phyloP scores from a whole-genome alignment of 139 green algal genomes.

The Trebouxia sp. region DNA sequence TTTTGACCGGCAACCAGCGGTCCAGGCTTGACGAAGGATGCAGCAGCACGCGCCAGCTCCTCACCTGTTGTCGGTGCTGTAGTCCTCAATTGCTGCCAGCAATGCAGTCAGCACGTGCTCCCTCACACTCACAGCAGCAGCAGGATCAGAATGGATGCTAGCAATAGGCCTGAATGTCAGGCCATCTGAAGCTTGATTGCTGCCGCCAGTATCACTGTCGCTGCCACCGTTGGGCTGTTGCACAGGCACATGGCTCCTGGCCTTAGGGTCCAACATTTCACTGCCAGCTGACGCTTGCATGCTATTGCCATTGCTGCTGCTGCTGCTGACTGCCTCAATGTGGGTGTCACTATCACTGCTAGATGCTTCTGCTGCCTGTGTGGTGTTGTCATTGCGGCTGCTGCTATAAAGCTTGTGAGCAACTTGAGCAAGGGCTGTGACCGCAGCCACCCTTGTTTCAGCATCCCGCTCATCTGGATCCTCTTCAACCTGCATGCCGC shows the following conservation, averaged over 20 bases:
- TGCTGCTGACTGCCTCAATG: neutral
- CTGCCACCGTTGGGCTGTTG: no score
- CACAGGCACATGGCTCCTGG: no score
- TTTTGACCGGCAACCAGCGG: no score
- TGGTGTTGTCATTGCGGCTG: no score
- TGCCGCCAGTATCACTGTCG: neutral
- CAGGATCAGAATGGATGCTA: neutral
- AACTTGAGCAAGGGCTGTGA: slow-evolving; percentile 51
- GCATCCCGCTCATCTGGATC: slow-evolving; percentile 66
- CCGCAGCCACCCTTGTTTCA: slow-evolving; percentile 74
- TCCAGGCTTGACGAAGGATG: no score
- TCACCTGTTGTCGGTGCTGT: slow-evolving; percentile 85
- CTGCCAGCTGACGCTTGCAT: no score
- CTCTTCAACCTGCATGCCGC: slow-evolving; percentile 45
- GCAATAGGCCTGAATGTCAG: neutral
- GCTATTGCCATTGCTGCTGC: neutral
- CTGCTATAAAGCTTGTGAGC: slow-evolving; percentile 33
- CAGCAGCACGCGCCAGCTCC: neutral
- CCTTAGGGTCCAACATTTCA: no score
- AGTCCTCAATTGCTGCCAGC: slow-evolving; percentile 80
- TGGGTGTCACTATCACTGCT: no score
- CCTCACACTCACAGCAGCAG: slow-evolving; percentile 17
- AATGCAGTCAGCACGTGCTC: slow-evolving; percentile 44
- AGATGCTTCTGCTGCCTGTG: no score
- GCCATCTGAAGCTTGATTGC: neutral